Evolutionary conservation across 2,329 filamentous ascomycete genomes (phyloP).

Genomic region (Dactylellina sp.): DNA sequence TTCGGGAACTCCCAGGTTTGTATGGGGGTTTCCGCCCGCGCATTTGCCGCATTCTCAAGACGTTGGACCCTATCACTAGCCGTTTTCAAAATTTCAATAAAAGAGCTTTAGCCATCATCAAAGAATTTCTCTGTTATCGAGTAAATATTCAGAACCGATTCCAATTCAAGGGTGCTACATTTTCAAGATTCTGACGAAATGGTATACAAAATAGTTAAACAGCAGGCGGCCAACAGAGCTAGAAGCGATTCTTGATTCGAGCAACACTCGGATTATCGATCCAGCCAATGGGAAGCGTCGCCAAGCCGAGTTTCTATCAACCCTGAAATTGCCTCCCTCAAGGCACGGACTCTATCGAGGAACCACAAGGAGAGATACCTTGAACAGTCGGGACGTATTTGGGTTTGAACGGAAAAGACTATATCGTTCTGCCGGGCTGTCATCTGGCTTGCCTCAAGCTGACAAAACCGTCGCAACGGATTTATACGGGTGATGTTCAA

Average conservation of each 20-base stretch:
- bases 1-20: too few relatives aligned
- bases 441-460: slow-evolving; percentile 39
- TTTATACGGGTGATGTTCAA: slow-evolving; percentile 18
- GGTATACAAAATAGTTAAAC: background rate
- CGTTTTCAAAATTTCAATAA: too few relatives aligned
- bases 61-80: too few relatives aligned
- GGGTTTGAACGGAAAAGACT: background rate
- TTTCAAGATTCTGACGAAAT: background rate
- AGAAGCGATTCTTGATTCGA: too few relatives aligned
- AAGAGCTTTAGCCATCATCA: too few relatives aligned
- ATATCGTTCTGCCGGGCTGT: slow-evolving; percentile 6
- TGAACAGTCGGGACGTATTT: slow-evolving; percentile 25
- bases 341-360: slow-evolving; percentile 37
- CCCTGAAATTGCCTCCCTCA: slow-evolving; percentile 24
- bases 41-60: too few relatives aligned
- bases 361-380: slow-evolving; percentile 30
- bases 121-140: too few relatives aligned
- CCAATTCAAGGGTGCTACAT: too few relatives aligned
- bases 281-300: slow-evolving; percentile 34
- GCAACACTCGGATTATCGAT: slow-evolving; percentile 11
- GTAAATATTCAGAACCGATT: too few relatives aligned
- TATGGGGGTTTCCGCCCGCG: too few relatives aligned
- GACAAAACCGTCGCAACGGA: slow-evolving; percentile 15
- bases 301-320: slow-evolving; percentile 14
- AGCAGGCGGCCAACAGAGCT: background rate